Conservation (phyloP, 192 early-diverging fungal species). For the Coemansia sp. region DNA sequence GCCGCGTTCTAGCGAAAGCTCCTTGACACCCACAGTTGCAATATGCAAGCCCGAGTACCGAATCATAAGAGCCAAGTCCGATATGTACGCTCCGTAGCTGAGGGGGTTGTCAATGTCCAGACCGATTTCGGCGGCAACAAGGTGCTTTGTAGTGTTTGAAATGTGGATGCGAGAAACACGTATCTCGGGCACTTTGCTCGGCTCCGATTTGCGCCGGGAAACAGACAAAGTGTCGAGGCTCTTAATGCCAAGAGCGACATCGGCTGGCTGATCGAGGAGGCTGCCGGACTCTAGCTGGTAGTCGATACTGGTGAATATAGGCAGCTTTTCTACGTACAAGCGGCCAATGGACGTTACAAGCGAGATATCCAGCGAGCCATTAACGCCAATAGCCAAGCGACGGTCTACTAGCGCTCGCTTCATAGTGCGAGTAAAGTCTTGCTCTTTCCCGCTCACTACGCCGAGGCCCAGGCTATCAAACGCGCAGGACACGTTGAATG, state of each 20-base stretch:
- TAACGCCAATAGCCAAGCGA: constrained; percentile 13
- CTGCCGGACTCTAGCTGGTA: constrained; percentile 2
- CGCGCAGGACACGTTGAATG: constrained; percentile 24
- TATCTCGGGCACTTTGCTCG: constrained; percentile 4
- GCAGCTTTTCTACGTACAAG: constrained; percentile 24
- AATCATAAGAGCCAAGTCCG: constrained; percentile 31
- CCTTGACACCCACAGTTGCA: constrained; percentile 29
- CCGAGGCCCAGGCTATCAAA: constrained; percentile 33
- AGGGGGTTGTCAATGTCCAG: constrained; percentile 33
- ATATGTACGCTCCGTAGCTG: constrained; percentile 41
- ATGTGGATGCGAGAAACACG: constrained; percentile 31
- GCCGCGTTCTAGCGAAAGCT: constrained; percentile 22
- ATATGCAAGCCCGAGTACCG: constrained; percentile 36
- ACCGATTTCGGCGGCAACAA: constrained; percentile 19
- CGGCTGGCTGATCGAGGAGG: background rate
- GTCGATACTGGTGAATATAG: constrained; percentile 16
- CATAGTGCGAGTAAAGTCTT: constrained; percentile 29
- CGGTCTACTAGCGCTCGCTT: constrained; percentile 23
- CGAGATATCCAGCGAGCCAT: constrained; percentile 32
- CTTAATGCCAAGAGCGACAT: background rate
- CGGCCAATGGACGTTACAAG: constrained; percentile 36
- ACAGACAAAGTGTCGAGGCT: background rate
- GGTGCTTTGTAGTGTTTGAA: constrained; percentile 28
- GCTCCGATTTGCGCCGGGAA: background rate
- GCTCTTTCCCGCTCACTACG: constrained; percentile 18